Percentiles rank a stretch among this genome's conserved stretches.
These are phyloP conservation scores for Candida orba DNA, from an alignment of 805 yeast species.

Conservation along the genomic window DNA sequence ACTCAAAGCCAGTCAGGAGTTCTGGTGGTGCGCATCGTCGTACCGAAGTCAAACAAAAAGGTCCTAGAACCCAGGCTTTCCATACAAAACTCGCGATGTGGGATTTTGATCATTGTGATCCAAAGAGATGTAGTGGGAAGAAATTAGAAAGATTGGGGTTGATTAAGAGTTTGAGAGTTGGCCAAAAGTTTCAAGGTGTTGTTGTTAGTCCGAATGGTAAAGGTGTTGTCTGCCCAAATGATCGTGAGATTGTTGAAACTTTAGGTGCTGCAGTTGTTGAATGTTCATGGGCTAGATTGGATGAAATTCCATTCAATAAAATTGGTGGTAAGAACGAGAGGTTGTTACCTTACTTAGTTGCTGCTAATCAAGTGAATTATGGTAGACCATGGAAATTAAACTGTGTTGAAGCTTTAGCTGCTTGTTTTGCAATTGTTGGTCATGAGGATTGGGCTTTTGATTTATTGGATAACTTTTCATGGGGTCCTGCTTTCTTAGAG, in stretches of 20 bases:
- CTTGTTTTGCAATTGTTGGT: constrained; percentile 92
- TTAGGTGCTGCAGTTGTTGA: constrained; percentile 96
- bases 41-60: constrained; percentile 29
- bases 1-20: constrained; percentile 28
- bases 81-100: constrained; percentile 95
- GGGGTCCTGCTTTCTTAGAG: constrained; percentile 87
- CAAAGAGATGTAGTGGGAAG: constrained; percentile 94
- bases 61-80: constrained; percentile 29
- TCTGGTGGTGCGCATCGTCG: constrained; percentile 47
- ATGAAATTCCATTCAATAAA: constrained; percentile 88
- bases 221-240: constrained; percentile 84
- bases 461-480: constrained; percentile 72
- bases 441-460: constrained; percentile 82
- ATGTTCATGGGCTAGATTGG: constrained; percentile 97
- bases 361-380: constrained; percentile 95
- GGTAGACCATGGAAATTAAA: constrained; percentile 94
- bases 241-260: constrained; percentile 64
- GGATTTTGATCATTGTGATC: constrained; percentile 99
- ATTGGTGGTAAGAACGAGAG: constrained; percentile 90
- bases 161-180: constrained; percentile 73
- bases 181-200: constrained; percentile 87
- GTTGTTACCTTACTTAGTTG: constrained; percentile 82
- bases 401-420: constrained; percentile 97
- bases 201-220: constrained; percentile 86
- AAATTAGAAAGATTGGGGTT: constrained; percentile 84